Conservation (phyloP, 192 early-diverging fungal genomes). For the Blastocladiella britannica region DNA sequence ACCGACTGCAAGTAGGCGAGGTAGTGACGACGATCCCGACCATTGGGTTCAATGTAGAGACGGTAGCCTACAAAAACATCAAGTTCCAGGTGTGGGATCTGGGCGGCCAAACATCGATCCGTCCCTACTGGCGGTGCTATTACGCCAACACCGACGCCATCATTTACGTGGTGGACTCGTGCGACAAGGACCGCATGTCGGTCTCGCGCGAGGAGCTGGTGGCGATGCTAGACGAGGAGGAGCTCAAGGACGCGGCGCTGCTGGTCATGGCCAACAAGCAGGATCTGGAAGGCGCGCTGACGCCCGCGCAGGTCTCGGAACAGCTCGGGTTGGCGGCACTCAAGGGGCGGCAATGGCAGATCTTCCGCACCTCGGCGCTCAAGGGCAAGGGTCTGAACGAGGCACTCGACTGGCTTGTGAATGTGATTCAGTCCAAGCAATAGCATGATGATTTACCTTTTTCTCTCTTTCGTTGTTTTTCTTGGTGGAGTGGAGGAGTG, state of each 20-base stretch:
- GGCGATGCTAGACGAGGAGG: slow-evolving; percentile 87
- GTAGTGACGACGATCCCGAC: slow-evolving; percentile 94
- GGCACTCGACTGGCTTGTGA: slow-evolving; percentile 13
- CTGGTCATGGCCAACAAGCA: slow-evolving; percentile 97
- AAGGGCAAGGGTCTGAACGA: slow-evolving; percentile 50
- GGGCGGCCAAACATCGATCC: slow-evolving; percentile 72
- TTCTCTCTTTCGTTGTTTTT: not conserved
- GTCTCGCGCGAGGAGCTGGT: slow-evolving; percentile 75
- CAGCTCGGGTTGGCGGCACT: slow-evolving; percentile 57
- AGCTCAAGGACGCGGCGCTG: slow-evolving; percentile 67
- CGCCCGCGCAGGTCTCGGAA: slow-evolving; percentile 70
- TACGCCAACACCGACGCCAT: slow-evolving; percentile 97
- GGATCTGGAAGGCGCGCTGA: slow-evolving; percentile 86
- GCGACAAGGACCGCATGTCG: slow-evolving; percentile 70
- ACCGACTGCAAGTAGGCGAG: slow-evolving; percentile 67
- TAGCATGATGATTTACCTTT: slow-evolving; percentile 1
- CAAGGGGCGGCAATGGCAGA: slow-evolving; percentile 81
- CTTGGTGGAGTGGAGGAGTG: no score
- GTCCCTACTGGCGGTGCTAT: slow-evolving; percentile 98
- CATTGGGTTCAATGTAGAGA: slow-evolving; percentile 64
- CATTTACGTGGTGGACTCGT: slow-evolving; percentile 91
- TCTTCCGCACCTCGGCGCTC: slow-evolving; percentile 80
- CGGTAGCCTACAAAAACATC: slow-evolving; percentile 89
- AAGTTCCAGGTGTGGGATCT: slow-evolving; percentile 98
- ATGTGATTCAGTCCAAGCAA: slow-evolving; percentile 22